Conservation (phyloP, 108 stramenopile species). For the Nitzschia palea region DNA sequence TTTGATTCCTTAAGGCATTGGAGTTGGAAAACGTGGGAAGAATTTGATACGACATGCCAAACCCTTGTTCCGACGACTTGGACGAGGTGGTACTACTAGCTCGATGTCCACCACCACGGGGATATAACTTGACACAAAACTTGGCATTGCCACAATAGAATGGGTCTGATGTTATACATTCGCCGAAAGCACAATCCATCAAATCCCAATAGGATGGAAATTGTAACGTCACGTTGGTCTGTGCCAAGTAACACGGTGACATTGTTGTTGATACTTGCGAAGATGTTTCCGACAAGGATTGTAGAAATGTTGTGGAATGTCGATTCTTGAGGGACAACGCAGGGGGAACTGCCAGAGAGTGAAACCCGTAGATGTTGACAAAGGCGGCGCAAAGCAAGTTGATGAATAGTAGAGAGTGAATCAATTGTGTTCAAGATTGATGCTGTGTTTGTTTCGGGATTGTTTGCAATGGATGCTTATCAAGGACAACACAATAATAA, state of each 20-base stretch:
- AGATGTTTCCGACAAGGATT: too few relatives aligned
- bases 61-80: neutral
- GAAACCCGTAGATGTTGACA: too few relatives aligned
- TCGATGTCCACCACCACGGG: conserved; percentile 35
- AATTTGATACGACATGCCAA: conserved; percentile 25
- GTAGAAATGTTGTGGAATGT: too few relatives aligned
- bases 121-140: conserved; percentile 42
- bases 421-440: too few relatives aligned
- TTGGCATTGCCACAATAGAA: conserved; percentile 12
- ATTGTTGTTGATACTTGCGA: too few relatives aligned
- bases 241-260: neutral
- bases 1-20: conserved; percentile 12
- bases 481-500: too few relatives aligned
- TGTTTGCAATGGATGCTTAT: too few relatives aligned
- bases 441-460: too few relatives aligned
- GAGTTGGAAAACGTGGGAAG: conserved; percentile 9
- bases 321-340: too few relatives aligned
- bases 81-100: neutral
- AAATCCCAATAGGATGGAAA: conserved; percentile 26
- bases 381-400: too few relatives aligned
- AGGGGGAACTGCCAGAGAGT: too few relatives aligned
- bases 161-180: conserved; percentile 19
- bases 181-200: conserved; percentile 22
- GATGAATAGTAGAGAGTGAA: too few relatives aligned
- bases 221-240: conserved; percentile 20